Percentiles rank a stretch among this genome's conserved stretches.
These are phyloP conservation scores for Roridomyces roridus DNA, from an alignment of 768 basidiomycete genomes.

Conservation along the genomic window DNA sequence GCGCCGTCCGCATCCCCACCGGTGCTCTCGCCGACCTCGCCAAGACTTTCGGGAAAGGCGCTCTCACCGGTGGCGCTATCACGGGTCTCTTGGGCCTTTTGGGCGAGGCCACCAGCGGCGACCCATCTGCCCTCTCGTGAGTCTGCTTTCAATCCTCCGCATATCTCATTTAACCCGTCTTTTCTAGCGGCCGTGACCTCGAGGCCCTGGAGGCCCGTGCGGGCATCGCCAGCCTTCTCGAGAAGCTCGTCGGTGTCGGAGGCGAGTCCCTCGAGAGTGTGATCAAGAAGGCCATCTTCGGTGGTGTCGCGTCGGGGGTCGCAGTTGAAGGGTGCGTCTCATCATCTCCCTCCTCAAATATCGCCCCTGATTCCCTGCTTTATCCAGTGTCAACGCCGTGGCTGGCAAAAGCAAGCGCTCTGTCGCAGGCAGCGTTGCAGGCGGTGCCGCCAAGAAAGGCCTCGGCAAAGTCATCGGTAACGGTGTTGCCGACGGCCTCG, in stretches of 20 bases:
- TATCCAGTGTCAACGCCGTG: no score
- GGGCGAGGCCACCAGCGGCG: not conserved
- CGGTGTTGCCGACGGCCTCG: slow-evolving; percentile 8
- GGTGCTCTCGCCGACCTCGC: slow-evolving; percentile 12
- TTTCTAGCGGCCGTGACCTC: slow-evolving; percentile 5
- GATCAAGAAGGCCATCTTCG: slow-evolving; percentile 14
- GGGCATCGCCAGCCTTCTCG: not conserved
- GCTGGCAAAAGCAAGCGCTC: slow-evolving; percentile 6
- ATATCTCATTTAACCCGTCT: not conserved
- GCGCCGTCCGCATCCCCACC: slow-evolving; percentile 4
- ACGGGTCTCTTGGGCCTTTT: slow-evolving; percentile 4
- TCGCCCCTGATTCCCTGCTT: no score
- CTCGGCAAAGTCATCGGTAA: slow-evolving; percentile 1
- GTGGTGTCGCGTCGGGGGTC: slow-evolving; percentile 13
- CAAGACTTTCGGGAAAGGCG: slow-evolving; percentile 14
- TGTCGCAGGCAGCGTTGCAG: not conserved
- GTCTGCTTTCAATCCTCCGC: not conserved
- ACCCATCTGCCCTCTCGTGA: not conserved
- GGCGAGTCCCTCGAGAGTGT: slow-evolving; percentile 14
- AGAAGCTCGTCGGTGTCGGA: slow-evolving; percentile 13
- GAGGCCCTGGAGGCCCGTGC: slow-evolving; percentile 13
- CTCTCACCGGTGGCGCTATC: slow-evolving; percentile 11
- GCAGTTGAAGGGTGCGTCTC: slow-evolving; percentile 2
- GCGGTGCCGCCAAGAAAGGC: slow-evolving; percentile 2
- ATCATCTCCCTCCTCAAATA: no score